Evolutionary conservation across 306 rosid genomes (phyloP).

Genomic region (Citrullus amarus): DNA sequence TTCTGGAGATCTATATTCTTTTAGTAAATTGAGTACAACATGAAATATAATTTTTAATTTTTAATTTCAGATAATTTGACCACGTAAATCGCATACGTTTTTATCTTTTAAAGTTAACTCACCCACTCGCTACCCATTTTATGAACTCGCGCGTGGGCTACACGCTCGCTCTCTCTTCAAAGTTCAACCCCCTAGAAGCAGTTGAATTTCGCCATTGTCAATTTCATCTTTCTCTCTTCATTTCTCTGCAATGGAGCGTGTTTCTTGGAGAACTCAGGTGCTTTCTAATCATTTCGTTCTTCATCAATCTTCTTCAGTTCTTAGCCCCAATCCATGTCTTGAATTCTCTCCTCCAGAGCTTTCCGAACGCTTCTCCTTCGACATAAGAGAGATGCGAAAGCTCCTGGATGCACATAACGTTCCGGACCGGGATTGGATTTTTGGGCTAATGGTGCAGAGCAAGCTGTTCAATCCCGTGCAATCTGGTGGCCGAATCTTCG

Average conservation of each 20-base stretch:
- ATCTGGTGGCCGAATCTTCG: constrained; percentile 43
- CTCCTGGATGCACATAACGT: constrained; percentile 63
- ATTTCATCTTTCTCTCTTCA: background rate
- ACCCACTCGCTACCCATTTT: background rate
- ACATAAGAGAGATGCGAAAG: constrained; percentile 40
- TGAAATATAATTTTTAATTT: no score
- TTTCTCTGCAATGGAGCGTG: constrained; percentile 25
- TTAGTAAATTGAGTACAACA: no score
- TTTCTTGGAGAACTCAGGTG: constrained; percentile 27
- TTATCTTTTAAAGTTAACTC: background rate
- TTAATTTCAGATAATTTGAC: background rate
- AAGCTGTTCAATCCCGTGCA: constrained; percentile 42
- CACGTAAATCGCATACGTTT: background rate
- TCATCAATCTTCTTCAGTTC: constrained; percentile 10
- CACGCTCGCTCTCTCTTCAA: background rate
- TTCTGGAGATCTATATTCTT: no score
- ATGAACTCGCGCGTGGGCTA: background rate
- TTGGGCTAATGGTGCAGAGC: constrained; percentile 48
- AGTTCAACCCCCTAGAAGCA: background rate
- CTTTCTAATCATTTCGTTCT: constrained; percentile 24
- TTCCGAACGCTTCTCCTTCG: constrained; percentile 24
- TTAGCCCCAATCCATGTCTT: constrained; percentile 28
- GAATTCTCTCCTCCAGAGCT: constrained; percentile 36
- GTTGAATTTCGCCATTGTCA: background rate
- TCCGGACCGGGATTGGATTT: constrained; percentile 69